Evolutionary conservation across 495 filamentous ascomycete genomes (phyloP).

Genomic region (Talaromyces ruber): DNA sequence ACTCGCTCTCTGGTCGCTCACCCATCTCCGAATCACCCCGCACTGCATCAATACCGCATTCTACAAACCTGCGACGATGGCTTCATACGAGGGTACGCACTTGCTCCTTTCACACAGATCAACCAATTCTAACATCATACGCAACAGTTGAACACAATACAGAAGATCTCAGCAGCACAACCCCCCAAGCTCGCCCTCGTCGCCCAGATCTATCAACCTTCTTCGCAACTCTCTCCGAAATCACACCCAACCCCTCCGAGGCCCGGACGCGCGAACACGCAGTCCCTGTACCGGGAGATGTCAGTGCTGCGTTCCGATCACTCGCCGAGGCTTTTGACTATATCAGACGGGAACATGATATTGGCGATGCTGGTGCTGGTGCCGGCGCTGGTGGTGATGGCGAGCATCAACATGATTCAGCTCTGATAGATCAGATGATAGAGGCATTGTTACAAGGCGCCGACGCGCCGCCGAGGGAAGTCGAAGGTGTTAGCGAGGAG

Average conservation of each 20-base stretch:
- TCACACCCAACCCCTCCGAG: conserved; percentile 43
- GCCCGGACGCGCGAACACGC: conserved; percentile 45
- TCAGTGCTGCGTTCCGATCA: conserved; percentile 52
- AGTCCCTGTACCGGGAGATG: conserved; percentile 62
- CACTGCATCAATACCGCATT: background rate
- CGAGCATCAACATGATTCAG: conserved; percentile 15
- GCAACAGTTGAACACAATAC: conserved; percentile 75
- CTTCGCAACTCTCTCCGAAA: conserved; percentile 64
- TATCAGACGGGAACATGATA: conserved; percentile 31
- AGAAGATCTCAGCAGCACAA: conserved; percentile 25
- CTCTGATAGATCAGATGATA: conserved; percentile 54
- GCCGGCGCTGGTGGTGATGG: conserved; percentile 12
- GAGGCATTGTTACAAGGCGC: conserved; percentile 53
- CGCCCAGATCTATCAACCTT: conserved; percentile 85
- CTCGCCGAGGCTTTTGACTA: conserved; percentile 50
- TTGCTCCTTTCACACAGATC: too few relatives aligned
- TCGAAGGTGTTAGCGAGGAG: conserved; percentile 69
- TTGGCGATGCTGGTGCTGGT: conserved; percentile 8
- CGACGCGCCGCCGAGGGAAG: conserved; percentile 53
- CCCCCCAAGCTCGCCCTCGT: conserved; percentile 32
- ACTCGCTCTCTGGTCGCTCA: background rate
- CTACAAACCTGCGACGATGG: background rate
- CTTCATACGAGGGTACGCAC: background rate
- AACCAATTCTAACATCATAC: background rate
- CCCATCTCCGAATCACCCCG: background rate